Evolutionary conservation across 129 eudicot genomes (phyloP).

Genomic region (Pittosporum tobira): DNA sequence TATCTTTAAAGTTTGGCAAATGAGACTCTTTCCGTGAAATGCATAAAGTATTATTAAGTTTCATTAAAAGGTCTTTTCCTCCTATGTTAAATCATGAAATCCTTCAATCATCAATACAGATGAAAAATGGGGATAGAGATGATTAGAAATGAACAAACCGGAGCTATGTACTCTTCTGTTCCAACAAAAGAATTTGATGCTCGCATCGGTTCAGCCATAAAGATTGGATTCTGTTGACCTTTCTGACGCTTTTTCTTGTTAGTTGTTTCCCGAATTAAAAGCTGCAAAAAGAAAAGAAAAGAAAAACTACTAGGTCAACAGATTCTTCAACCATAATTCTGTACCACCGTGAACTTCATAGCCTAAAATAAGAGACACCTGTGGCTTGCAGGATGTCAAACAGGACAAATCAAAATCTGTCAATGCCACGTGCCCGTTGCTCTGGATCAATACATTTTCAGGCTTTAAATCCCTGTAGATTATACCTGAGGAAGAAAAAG

Average conservation of each 20-base stretch:
- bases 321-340: not conserved
- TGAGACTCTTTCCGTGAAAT: no score
- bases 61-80: no score
- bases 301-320: no score
- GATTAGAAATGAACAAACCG: constrained; percentile 35
- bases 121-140: not conserved
- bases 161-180: constrained; percentile 97
- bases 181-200: constrained; percentile 99
- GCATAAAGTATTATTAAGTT: no score
- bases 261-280: constrained; percentile 49
- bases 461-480: constrained; percentile 97
- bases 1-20: no score
- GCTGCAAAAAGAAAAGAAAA: constrained; percentile 60
- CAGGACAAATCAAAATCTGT: constrained; percentile 98
- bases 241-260: constrained; percentile 61
- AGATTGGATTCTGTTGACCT: constrained; percentile 65
- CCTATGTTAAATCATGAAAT: no score
- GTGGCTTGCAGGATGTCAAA: constrained; percentile 98
- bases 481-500: constrained; percentile 43
- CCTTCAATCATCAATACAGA: not conserved
- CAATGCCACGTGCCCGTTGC: constrained; percentile 74
- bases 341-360: not conserved
- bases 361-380: constrained; percentile 33
- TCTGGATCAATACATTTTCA: constrained; percentile 81
- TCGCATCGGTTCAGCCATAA: constrained; percentile 96